A percentile compares a stretch with the other conserved stretches of the same genome.
phyloP scores from a whole-genome alignment of 495 filamentous ascomycete species.

The Hyphodiscus hymeniophilus region DNA sequence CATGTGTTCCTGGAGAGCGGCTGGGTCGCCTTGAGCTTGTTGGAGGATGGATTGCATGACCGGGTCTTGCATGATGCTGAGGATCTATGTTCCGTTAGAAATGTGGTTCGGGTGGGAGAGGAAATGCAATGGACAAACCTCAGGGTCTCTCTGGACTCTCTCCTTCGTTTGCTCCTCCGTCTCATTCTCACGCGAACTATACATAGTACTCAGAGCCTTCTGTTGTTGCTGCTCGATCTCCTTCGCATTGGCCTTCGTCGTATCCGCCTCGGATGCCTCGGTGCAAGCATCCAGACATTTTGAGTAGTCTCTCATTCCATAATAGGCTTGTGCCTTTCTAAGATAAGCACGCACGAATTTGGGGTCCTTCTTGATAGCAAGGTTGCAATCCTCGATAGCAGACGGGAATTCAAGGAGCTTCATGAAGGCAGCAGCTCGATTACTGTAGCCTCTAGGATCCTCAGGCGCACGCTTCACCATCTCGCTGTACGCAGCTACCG shows the following conservation, averaged over 20 bases:
- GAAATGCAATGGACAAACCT: slow-evolving; percentile 48
- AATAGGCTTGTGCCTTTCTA: slow-evolving; percentile 85
- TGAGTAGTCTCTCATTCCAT: slow-evolving; percentile 96
- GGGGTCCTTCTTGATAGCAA: slow-evolving; percentile 80
- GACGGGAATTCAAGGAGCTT: slow-evolving; percentile 94
- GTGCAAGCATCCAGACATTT: slow-evolving; percentile 84
- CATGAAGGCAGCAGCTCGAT: slow-evolving; percentile 92
- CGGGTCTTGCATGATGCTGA: slow-evolving; percentile 85
- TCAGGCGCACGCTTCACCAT: slow-evolving; percentile 94
- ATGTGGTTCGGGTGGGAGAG: neutral
- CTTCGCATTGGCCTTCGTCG: slow-evolving; percentile 56
- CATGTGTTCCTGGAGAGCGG: slow-evolving; percentile 92
- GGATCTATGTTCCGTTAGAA: slow-evolving; percentile 53
- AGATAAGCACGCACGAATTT: slow-evolving; percentile 95
- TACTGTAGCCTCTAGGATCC: slow-evolving; percentile 91
- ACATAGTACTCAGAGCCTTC: slow-evolving; percentile 91
- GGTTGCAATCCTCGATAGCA: slow-evolving; percentile 87
- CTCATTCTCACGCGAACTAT: slow-evolving; percentile 80
- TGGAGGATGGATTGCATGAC: slow-evolving; percentile 97
- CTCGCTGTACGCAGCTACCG: slow-evolving; percentile 90
- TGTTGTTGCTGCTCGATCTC: slow-evolving; percentile 94
- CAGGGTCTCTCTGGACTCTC: slow-evolving; percentile 84
- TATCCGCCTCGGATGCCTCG: slow-evolving; percentile 72
- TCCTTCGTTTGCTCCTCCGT: slow-evolving; percentile 94
- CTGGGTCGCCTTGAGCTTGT: slow-evolving; percentile 89